A percentile compares a stretch with the other conserved stretches of the same genome.
These are phyloP conservation scores for Jacaranda mimosifolia DNA, from an alignment of 257 asterid genomes.

Conservation along the genomic window DNA sequence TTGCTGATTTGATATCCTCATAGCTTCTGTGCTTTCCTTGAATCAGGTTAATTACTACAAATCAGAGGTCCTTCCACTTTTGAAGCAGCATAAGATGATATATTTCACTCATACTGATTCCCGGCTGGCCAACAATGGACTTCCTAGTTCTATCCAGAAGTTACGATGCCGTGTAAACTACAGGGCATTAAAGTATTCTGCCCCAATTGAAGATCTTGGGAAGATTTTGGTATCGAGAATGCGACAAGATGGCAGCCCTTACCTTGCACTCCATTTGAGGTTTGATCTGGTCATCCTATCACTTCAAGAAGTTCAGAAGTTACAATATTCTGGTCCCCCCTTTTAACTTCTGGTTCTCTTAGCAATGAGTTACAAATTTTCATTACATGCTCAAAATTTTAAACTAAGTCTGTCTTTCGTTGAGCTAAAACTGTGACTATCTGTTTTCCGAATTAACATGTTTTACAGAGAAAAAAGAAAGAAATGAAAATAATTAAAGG, in stretches of 20 bases:
- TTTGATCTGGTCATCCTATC: slow-evolving; percentile 38
- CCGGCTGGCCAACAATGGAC: slow-evolving; percentile 91
- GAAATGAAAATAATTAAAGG: neutral
- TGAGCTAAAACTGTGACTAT: neutral
- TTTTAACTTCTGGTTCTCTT: neutral
- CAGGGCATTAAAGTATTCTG: slow-evolving; percentile 81
- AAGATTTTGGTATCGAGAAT: slow-evolving; percentile 77
- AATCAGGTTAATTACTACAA: slow-evolving; percentile 83
- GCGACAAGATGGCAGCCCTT: slow-evolving; percentile 70
- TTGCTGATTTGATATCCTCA: slow-evolving; percentile 21
- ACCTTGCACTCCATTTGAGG: slow-evolving; percentile 97
- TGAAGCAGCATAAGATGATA: slow-evolving; percentile 93
- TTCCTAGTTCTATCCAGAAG: slow-evolving; percentile 82
- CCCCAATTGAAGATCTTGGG: slow-evolving; percentile 80
- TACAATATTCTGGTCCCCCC: neutral
- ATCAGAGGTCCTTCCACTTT: slow-evolving; percentile 80
- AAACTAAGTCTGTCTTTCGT: neutral
- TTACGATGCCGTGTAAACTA: slow-evolving; percentile 94
- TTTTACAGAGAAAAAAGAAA: neutral
- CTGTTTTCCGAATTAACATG: slow-evolving; percentile 1
- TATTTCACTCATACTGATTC: slow-evolving; percentile 95
- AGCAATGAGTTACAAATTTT: neutral
- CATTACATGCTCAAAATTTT: neutral
- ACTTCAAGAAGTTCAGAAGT: slow-evolving; percentile 15
- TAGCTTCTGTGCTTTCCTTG: slow-evolving; percentile 24